Base-by-base conservation (phyloP, 75 land plant genomes). In the Larix kaempferi region DNA sequence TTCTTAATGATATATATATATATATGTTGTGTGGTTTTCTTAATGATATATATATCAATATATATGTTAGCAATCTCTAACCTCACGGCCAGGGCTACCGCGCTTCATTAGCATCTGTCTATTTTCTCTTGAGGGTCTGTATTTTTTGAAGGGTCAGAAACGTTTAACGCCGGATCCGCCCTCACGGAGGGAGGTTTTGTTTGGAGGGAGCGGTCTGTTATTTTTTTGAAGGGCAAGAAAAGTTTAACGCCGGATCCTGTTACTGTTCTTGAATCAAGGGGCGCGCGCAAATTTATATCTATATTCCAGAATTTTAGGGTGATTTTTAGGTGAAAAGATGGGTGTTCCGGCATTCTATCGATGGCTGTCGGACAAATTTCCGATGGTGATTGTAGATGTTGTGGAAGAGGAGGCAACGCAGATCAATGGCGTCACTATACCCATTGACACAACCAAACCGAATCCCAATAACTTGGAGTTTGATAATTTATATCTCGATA, bases 401-500 rank as follows among this genome's bases (percentile, higher is more conserved):
- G 22, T 59, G n/a, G n/a, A 59, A 11, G 61, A 59, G 19, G 61
- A 59, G n/a, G n/a, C n/a, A 59, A 4, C 11, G 22, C 22, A 59
- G 5, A 19, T 59, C 22, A 59, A 59, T 16, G 61, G 19, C 3
- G 61, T 59, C 21, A 19, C 4, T 4, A 59, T 59, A n/a, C 22
- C 61, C 61, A 59, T n/a, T 23, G 89, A 92, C 65, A 71, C 83
- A 2, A 74, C 78, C 61, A 67, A 74, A 41, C 87, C 93, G 8
- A 92, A 92, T 79, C 88, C 91, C 56, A 88, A 88, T 56, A 87
- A 82, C 19, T 0, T 86, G 12, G 93, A 92, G 76, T 92, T 80
- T 62, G 93, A 92, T 76, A 92, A 92, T 59, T 81, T 92, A 22
- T 90, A 90, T 73, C 88, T 90, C 35, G 91, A 90, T 73, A 88